These are phyloP conservation scores for Neopestalotiopsis sp. DNA, from an alignment of 2,329 filamentous ascomycete species.

Conservation along the genomic window DNA sequence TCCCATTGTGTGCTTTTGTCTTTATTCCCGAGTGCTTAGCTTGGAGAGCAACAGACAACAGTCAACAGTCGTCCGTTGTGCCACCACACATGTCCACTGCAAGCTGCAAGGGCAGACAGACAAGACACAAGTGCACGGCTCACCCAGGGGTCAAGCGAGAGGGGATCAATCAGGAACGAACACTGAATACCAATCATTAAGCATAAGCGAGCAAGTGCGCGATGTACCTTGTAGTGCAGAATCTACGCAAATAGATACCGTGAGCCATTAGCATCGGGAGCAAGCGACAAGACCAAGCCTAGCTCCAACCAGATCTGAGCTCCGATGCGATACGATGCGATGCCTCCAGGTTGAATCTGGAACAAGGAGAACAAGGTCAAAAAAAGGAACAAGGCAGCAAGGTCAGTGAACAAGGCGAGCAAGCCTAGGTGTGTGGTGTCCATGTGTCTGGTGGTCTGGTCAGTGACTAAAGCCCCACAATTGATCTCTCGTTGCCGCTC, in stretches of 20 bases:
- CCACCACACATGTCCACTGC: neutral
- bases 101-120: conserved; percentile 15
- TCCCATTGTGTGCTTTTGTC: neutral
- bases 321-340: neutral
- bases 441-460: too few relatives aligned
- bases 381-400: neutral
- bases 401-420: too few relatives aligned
- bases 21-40: neutral
- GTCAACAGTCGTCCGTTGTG: neutral
- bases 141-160: neutral
- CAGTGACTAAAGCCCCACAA: neutral
- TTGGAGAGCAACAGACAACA: neutral
- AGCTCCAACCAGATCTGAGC: conserved; percentile 2
- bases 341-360: conserved; percentile 10
- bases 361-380: conserved; percentile 15
- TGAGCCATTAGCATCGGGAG: neutral
- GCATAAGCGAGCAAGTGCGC: neutral
- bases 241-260: neutral
- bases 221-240: neutral
- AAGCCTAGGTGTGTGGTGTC: too few relatives aligned
- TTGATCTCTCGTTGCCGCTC: conserved; percentile 13
- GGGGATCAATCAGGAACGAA: neutral
- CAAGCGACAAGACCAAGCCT: neutral
- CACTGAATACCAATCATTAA: neutral
- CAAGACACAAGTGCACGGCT: conserved; percentile 13